Percentiles rank a stretch among this genome's conserved stretches.
Conservation (phyloP, 768 basidiomycete genomes). For the Boletus subcaerulescens region DNA sequence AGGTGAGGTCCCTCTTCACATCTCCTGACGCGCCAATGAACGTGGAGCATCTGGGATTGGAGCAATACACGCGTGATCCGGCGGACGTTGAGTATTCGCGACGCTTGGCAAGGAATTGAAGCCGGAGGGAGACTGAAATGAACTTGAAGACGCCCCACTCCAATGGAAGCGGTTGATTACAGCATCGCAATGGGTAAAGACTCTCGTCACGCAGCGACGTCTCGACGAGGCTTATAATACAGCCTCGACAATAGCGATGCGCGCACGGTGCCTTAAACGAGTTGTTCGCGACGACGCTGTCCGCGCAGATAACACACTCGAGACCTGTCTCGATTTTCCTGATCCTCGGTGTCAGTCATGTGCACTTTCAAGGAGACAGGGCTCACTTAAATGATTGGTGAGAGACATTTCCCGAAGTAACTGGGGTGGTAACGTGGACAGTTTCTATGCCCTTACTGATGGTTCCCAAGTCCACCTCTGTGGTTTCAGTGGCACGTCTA, state of each 20-base stretch:
- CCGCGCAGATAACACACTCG: constrained; percentile 43
- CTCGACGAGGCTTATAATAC: constrained; percentile 40
- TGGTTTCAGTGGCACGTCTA: background rate
- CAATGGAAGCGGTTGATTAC: constrained; percentile 36
- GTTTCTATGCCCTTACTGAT: background rate
- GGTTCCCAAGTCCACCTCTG: background rate
- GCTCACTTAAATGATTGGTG: constrained; percentile 1
- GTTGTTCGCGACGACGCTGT: constrained; percentile 21
- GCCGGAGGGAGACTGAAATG: constrained; percentile 26
- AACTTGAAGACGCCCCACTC: constrained; percentile 24
- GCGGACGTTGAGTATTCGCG: constrained; percentile 44
- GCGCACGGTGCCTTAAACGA: constrained; percentile 42
- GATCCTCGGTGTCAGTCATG: background rate
- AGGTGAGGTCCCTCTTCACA: constrained; percentile 26
- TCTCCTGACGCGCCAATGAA: constrained; percentile 46
- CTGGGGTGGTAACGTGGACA: background rate
- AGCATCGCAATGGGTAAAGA: constrained; percentile 52
- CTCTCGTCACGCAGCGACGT: constrained; percentile 47
- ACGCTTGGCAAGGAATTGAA: constrained; percentile 40
- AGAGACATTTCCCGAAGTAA: background rate
- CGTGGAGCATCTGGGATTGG: constrained; percentile 46
- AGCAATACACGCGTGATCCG: constrained; percentile 47
- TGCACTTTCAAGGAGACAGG: background rate
- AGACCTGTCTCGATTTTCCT: background rate
- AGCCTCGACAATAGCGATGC: constrained; percentile 47